phyloP scores from a whole-genome alignment of 2,329 filamentous ascomycete genomes.

The Colletotrichum spaethianum region DNA sequence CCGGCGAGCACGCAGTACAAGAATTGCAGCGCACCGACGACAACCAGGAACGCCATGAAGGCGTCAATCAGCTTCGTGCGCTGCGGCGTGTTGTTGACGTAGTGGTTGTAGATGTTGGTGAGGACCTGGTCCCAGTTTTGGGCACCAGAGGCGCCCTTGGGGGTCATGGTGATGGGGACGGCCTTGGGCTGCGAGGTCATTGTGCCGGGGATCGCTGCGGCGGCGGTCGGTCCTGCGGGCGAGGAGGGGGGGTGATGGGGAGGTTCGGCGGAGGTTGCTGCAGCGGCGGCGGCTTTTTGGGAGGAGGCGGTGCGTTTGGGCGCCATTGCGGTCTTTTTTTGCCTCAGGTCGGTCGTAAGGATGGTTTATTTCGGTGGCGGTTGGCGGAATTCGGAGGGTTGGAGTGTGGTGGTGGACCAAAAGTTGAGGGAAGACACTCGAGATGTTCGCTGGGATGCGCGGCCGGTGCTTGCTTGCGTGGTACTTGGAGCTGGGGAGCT shows the following conservation, averaged over 20 bases:
- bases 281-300: constrained; percentile 34
- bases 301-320: constrained; percentile 61
- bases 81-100: constrained; percentile 86
- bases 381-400: constrained; percentile 30
- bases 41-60: constrained; percentile 90
- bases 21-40: constrained; percentile 92
- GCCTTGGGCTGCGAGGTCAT: constrained; percentile 42
- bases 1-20: constrained; percentile 91
- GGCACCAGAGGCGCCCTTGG: constrained; percentile 45
- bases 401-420: neutral
- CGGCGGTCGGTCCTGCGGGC: constrained; percentile 38
- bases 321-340: constrained; percentile 56
- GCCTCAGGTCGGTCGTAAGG: constrained; percentile 26
- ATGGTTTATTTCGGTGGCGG: constrained; percentile 10
- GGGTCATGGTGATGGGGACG: constrained; percentile 37
- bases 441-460: constrained; percentile 15
- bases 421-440: constrained; percentile 31
- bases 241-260: constrained; percentile 44
- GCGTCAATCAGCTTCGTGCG: constrained; percentile 91
- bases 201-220: constrained; percentile 41
- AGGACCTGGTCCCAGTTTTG: constrained; percentile 72
- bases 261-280: constrained; percentile 24
- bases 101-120: constrained; percentile 81
- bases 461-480: neutral
- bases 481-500: constrained; percentile 42